Evolutionary conservation across 2,329 filamentous ascomycete genomes (phyloP).

Genomic region (Aspergillus neotritici): DNA sequence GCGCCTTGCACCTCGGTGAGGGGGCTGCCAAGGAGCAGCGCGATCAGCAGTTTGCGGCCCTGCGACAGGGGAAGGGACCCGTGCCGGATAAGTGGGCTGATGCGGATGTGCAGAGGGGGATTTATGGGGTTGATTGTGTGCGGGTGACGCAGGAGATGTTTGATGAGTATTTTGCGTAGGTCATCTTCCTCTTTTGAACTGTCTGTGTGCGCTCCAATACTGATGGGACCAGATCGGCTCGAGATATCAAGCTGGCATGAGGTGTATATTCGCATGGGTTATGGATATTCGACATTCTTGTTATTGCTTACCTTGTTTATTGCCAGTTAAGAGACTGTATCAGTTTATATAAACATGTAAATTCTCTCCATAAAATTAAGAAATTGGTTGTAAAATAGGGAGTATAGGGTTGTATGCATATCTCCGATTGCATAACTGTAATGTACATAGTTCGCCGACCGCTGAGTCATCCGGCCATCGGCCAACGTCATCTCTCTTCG

Average conservation of each 20-base stretch:
- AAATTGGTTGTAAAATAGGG: too few relatives aligned
- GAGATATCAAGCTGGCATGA: conserved; percentile 4
- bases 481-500: too few relatives aligned
- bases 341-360: too few relatives aligned
- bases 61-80: conserved; percentile 45
- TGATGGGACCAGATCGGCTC: conserved; percentile 1
- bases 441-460: too few relatives aligned
- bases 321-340: too few relatives aligned
- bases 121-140: conserved; percentile 60
- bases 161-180: conserved; percentile 18
- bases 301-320: too few relatives aligned
- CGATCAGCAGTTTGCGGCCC: conserved; percentile 52
- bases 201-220: not conserved
- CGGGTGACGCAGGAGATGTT: conserved; percentile 47
- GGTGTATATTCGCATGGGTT: not conserved
- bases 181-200: not conserved
- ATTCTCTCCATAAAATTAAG: too few relatives aligned
- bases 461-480: too few relatives aligned
- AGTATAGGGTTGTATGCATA: too few relatives aligned
- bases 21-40: conserved; percentile 55
- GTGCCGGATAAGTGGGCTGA: conserved; percentile 63
- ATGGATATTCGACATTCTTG: too few relatives aligned
- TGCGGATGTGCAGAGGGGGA: conserved; percentile 61
- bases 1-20: conserved; percentile 52
- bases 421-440: too few relatives aligned